Percentiles rank a stretch among this genome's conserved stretches.
Conservation (phyloP, 768 basidiomycete genomes). For the Russula dissimulans region DNA sequence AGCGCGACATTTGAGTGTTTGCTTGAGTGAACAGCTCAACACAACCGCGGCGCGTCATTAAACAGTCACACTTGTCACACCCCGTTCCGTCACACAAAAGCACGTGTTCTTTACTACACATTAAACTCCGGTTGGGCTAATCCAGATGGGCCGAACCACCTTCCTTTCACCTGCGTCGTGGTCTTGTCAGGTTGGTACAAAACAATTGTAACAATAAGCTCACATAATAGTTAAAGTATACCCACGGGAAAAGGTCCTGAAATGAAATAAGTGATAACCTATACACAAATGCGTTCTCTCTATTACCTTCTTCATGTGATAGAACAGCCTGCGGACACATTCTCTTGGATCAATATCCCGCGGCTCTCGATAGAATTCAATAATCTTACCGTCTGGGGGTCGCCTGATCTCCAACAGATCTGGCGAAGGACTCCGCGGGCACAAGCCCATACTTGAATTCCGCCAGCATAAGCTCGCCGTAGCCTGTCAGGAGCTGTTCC, state of each 20-base stretch:
- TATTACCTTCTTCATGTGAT: slow-evolving; percentile 35
- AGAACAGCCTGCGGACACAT: slow-evolving; percentile 29
- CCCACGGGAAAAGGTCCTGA: slow-evolving; percentile 30
- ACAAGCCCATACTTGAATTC: slow-evolving; percentile 91
- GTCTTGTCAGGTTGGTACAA: background rate
- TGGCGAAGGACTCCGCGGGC: slow-evolving; percentile 78
- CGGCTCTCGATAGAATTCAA: background rate
- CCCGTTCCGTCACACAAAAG: background rate
- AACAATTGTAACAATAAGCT: background rate
- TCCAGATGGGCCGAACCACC: slow-evolving; percentile 26
- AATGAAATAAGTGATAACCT: background rate
- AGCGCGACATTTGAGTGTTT: slow-evolving; percentile 48
- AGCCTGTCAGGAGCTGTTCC: slow-evolving; percentile 64
- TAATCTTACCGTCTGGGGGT: slow-evolving; percentile 56
- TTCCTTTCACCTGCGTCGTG: slow-evolving; percentile 22
- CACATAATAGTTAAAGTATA: slow-evolving; percentile 26
- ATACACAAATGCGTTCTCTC: background rate
- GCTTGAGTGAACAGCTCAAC: background rate
- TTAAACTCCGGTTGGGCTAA: slow-evolving; percentile 20
- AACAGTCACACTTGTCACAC: slow-evolving; percentile 16
- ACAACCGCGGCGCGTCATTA: slow-evolving; percentile 7
- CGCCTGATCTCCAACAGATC: slow-evolving; percentile 62
- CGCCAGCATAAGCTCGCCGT: slow-evolving; percentile 75
- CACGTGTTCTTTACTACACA: slow-evolving; percentile 4
- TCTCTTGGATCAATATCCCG: background rate